phyloP scores from a whole-genome alignment of 2,329 filamentous ascomycete genomes.

The Dactylonectria estremocensis region DNA sequence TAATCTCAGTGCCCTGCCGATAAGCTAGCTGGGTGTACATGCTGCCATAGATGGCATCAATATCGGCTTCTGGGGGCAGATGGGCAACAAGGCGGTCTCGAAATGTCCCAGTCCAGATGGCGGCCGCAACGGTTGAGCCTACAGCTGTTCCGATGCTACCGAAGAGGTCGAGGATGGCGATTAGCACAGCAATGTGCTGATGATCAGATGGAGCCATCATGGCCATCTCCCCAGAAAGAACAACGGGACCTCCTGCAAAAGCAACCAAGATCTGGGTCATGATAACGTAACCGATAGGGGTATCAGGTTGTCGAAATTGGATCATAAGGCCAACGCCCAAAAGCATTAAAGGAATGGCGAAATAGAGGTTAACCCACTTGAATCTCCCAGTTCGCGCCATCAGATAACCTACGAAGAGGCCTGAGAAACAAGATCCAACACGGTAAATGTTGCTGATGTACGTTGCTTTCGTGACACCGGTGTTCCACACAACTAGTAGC shows the following conservation, averaged over 20 bases:
- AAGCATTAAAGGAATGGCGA: constrained; percentile 69
- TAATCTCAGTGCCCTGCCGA: constrained; percentile 62
- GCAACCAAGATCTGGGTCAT: constrained; percentile 76
- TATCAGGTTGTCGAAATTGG: constrained; percentile 68
- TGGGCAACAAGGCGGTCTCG: constrained; percentile 64
- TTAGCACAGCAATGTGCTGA: constrained; percentile 72
- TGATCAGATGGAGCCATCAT: constrained; percentile 74
- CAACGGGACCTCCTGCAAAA: constrained; percentile 71
- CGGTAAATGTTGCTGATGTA: constrained; percentile 59
- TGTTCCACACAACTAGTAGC: constrained; percentile 57
- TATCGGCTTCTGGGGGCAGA: constrained; percentile 61
- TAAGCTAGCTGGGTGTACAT: constrained; percentile 70
- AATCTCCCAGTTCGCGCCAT: constrained; percentile 65
- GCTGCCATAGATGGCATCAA: constrained; percentile 61
- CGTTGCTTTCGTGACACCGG: constrained; percentile 53
- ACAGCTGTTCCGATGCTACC: constrained; percentile 73
- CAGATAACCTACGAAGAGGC: constrained; percentile 47
- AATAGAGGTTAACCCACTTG: constrained; percentile 65
- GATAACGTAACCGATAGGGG: constrained; percentile 68
- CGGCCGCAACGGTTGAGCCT: constrained; percentile 72
- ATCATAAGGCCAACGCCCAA: constrained; percentile 73
- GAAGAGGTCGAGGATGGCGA: constrained; percentile 74
- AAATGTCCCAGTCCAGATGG: constrained; percentile 76
- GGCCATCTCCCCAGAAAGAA: constrained; percentile 73
- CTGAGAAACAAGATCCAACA: constrained; percentile 54